Percentiles rank a stretch among this genome's conserved stretches.
Conservation (phyloP, 2,329 filamentous ascomycete genomes). For the Penicillium decumbens region DNA sequence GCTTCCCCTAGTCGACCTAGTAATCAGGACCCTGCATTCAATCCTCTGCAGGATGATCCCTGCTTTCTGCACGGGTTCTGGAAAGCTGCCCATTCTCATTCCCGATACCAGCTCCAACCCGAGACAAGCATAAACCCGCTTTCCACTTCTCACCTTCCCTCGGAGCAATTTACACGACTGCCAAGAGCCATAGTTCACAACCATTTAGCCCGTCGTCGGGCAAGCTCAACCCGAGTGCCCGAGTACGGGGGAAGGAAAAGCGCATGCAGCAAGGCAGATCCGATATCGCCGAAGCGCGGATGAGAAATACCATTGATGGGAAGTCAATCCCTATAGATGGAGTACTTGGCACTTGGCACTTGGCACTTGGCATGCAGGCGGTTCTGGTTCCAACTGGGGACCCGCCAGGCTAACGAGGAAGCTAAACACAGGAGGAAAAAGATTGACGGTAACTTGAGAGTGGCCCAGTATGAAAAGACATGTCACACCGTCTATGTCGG, state of each 20-base stretch:
- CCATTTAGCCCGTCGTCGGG: background rate
- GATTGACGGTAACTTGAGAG: slow-evolving; percentile 1
- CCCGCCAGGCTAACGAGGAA: no score
- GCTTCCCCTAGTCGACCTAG: background rate
- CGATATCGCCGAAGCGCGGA: background rate
- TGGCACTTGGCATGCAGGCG: no score
- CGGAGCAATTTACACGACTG: background rate
- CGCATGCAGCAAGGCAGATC: background rate
- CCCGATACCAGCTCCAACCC: slow-evolving; percentile 1
- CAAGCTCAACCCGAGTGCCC: background rate
- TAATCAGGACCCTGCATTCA: background rate
- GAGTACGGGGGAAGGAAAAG: background rate
- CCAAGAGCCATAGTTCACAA: background rate
- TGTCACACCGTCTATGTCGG: background rate
- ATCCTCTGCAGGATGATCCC: background rate
- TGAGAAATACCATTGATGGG: background rate
- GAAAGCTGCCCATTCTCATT: slow-evolving; percentile 3
- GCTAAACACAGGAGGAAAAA: slow-evolving; percentile 4
- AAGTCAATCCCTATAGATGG: background rate
- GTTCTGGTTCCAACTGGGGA: slow-evolving; percentile 1
- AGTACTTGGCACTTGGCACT: no score
- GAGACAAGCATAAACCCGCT: background rate
- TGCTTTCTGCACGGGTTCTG: slow-evolving; percentile 6
- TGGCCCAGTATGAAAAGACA: background rate
- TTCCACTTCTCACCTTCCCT: background rate